Evolutionary conservation across 2,329 filamentous ascomycete genomes (phyloP).

Genomic region (Cryphonectria carpinicola): DNA sequence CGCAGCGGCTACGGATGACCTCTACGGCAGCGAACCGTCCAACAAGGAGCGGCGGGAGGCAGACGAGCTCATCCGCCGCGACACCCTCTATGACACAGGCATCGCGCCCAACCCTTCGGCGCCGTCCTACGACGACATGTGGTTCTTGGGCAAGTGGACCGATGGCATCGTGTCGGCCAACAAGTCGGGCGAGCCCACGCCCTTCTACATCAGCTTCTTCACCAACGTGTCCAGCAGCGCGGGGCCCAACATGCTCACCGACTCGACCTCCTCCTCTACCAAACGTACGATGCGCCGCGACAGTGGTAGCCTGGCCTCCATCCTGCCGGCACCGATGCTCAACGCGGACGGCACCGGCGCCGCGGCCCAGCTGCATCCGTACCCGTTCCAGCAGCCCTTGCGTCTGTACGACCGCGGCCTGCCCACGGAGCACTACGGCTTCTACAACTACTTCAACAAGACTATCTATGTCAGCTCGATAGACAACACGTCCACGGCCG

Average conservation of each 20-base stretch:
- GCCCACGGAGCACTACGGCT: slow-evolving; percentile 85
- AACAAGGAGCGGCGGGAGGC: not conserved
- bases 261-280: not conserved
- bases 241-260: slow-evolving; percentile 34
- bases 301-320: slow-evolving; percentile 49
- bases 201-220: slow-evolving; percentile 83
- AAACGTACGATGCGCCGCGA: slow-evolving; percentile 34
- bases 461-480: slow-evolving; percentile 77
- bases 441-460: slow-evolving; percentile 90
- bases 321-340: slow-evolving; percentile 67
- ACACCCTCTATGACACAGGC: slow-evolving; percentile 29
- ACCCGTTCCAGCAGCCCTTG: slow-evolving; percentile 75
- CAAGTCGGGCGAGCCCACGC: slow-evolving; percentile 81
- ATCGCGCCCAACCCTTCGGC: slow-evolving; percentile 60
- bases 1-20: slow-evolving; percentile 11
- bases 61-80: slow-evolving; percentile 9
- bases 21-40: slow-evolving; percentile 3
- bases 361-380: slow-evolving; percentile 72
- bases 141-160: slow-evolving; percentile 84
- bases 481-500: slow-evolving; percentile 45
- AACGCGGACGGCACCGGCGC: slow-evolving; percentile 73
- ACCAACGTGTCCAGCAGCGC: slow-evolving; percentile 45
- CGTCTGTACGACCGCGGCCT: slow-evolving; percentile 83
- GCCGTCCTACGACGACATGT: slow-evolving; percentile 70
- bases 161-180: slow-evolving; percentile 68